phyloP scores from a whole-genome alignment of 306 rosid species.

The Trichosanthes cucumerina region DNA sequence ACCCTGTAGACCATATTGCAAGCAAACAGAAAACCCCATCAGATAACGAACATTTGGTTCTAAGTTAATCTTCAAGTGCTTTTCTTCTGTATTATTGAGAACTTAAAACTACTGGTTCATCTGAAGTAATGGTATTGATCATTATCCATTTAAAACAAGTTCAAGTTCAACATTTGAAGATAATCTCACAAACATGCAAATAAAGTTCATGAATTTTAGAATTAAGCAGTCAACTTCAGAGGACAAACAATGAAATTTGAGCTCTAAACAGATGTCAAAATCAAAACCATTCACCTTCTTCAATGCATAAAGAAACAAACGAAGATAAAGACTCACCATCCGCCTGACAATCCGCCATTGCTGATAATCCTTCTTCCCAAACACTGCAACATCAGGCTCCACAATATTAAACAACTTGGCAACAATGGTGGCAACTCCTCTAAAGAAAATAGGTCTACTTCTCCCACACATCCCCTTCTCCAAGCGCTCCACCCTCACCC shows the following conservation, averaged over 20 bases:
- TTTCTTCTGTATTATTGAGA: neutral
- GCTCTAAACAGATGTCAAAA: neutral
- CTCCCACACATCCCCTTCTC: conserved; percentile 79
- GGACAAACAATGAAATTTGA: neutral
- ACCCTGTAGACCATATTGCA: neutral
- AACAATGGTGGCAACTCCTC: conserved; percentile 87
- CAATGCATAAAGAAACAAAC: neutral
- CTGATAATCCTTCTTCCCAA: conserved; percentile 95
- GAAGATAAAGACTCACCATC: conserved; percentile 32
- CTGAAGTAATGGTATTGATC: neutral
- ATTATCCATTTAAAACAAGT: neutral
- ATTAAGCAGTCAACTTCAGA: neutral
- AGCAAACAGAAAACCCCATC: neutral
- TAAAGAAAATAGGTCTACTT: conserved; percentile 71
- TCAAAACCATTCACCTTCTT: neutral
- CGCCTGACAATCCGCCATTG: conserved; percentile 68
- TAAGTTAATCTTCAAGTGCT: neutral
- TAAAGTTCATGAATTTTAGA: neutral
- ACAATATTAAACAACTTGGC: conserved; percentile 75
- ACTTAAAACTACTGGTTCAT: neutral
- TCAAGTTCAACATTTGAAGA: neutral
- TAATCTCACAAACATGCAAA: neutral
- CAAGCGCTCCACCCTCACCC: conserved; percentile 71
- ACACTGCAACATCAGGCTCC: conserved; percentile 78
- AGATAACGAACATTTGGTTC: neutral